phyloP scores from a whole-genome alignment of 305 asterid species.

The Fraxinus greggii region DNA sequence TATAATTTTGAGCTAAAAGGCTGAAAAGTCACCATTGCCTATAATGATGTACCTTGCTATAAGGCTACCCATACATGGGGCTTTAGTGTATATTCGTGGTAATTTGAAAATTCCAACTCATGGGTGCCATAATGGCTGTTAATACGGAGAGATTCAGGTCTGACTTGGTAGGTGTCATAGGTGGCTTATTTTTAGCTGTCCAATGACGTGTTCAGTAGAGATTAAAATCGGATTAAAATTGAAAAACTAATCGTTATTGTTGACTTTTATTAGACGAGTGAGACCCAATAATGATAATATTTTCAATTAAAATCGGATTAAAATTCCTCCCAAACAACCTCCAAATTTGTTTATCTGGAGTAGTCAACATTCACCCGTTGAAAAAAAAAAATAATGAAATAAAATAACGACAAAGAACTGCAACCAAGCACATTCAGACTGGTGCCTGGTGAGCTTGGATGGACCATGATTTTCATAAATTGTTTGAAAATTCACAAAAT shows the following conservation, averaged over 20 bases:
- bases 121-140: conserved; percentile 1
- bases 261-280: too few relatives aligned
- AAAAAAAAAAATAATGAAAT: not conserved
- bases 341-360: conserved; percentile 7
- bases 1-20: not conserved
- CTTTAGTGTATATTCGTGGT: not conserved
- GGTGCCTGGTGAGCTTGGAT: conserved; percentile 12
- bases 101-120: conserved; percentile 5
- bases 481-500: conserved; percentile 3
- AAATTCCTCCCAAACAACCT: too few relatives aligned
- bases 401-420: too few relatives aligned
- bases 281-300: too few relatives aligned
- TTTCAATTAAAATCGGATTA: too few relatives aligned
- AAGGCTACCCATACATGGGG: not conserved
- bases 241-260: too few relatives aligned
- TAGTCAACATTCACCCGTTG: not conserved
- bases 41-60: not conserved
- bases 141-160: not conserved
- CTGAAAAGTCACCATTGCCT: not conserved
- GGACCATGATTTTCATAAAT: conserved; percentile 11
- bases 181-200: not conserved
- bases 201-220: too few relatives aligned
- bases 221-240: too few relatives aligned
- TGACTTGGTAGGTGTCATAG: conserved; percentile 1
- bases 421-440: not conserved